Conservation (phyloP, 192 early-diverging fungal species). For the Chytriomyces hyalinus region DNA sequence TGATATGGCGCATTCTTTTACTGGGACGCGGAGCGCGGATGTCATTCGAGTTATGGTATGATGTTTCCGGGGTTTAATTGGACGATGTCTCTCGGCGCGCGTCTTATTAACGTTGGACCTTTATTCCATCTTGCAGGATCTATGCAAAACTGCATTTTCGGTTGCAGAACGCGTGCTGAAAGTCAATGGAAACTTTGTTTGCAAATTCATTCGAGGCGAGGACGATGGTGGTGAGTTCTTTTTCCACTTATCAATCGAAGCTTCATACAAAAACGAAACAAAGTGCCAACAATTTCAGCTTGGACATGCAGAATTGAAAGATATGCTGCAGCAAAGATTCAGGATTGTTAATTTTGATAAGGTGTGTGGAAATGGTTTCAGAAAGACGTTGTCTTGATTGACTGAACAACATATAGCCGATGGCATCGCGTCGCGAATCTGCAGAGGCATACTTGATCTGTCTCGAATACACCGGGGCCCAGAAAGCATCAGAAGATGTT, state of each 20-base stretch:
- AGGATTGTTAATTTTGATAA: slow-evolving; percentile 68
- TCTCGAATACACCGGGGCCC: slow-evolving; percentile 42
- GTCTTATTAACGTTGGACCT: neutral
- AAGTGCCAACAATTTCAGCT: neutral
- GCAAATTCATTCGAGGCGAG: slow-evolving; percentile 65
- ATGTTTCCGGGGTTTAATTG: neutral
- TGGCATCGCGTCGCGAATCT: slow-evolving; percentile 69
- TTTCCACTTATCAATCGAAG: neutral
- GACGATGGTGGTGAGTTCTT: slow-evolving; percentile 40
- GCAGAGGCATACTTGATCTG: slow-evolving; percentile 77
- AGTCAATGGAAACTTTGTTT: slow-evolving; percentile 65
- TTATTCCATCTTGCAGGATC: slow-evolving; percentile 43
- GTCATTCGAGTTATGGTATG: slow-evolving; percentile 49
- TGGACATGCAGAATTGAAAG: slow-evolving; percentile 36
- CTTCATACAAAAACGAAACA: neutral
- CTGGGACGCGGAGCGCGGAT: slow-evolving; percentile 72
- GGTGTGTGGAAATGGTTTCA: neutral
- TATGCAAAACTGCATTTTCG: slow-evolving; percentile 70
- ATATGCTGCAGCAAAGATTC: slow-evolving; percentile 56
- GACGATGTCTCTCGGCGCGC: neutral
- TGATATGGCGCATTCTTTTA: slow-evolving; percentile 86
- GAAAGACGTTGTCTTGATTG: neutral
- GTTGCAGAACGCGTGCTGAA: slow-evolving; percentile 65
- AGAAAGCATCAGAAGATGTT: neutral
- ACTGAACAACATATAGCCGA: slow-evolving; percentile 40